Percentiles rank a stretch among this genome's conserved stretches.
These are phyloP conservation scores for Chrysochromulina tobinii DNA, from an alignment of 78 protist genomes.

Conservation along the genomic window DNA sequence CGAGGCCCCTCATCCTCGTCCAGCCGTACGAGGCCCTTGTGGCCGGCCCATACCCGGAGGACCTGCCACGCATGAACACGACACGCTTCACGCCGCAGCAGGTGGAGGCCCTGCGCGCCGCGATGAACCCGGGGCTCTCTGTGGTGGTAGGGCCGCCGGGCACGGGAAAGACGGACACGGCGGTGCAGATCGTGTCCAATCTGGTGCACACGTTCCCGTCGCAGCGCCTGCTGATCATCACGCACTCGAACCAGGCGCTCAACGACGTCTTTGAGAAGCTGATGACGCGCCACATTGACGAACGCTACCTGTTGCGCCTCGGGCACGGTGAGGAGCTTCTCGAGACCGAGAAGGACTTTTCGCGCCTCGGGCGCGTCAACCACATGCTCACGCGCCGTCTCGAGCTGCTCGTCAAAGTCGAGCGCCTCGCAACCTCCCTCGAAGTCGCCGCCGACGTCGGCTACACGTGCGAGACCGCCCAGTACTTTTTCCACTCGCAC, in stretches of 20 bases:
- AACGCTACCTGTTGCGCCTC: constrained; percentile 89
- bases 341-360: constrained; percentile 77
- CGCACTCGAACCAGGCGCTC: constrained; percentile 93
- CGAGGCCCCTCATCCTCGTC: not conserved
- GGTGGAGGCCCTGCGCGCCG: constrained; percentile 78
- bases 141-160: constrained; percentile 98
- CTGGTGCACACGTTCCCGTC: constrained; percentile 86
- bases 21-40: constrained; percentile 35
- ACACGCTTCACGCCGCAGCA: constrained; percentile 67
- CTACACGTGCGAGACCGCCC: constrained; percentile 91
- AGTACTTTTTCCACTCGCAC: constrained; percentile 71
- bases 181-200: constrained; percentile 88
- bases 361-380: constrained; percentile 88
- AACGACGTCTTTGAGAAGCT: constrained; percentile 88
- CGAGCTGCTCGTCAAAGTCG: constrained; percentile 62
- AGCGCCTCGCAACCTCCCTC: constrained; percentile 66
- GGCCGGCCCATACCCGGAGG: constrained; percentile 72
- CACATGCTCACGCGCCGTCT: constrained; percentile 81
- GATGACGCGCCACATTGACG: constrained; percentile 75
- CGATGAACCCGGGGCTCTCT: constrained; percentile 80
- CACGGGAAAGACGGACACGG: constrained; percentile 98
- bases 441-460: constrained; percentile 58
- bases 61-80: constrained; percentile 43
- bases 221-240: constrained; percentile 87
- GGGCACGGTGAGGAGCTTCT: constrained; percentile 93